phyloP scores from a whole-genome alignment of 306 rosid species.

The Glycine latifolia region DNA sequence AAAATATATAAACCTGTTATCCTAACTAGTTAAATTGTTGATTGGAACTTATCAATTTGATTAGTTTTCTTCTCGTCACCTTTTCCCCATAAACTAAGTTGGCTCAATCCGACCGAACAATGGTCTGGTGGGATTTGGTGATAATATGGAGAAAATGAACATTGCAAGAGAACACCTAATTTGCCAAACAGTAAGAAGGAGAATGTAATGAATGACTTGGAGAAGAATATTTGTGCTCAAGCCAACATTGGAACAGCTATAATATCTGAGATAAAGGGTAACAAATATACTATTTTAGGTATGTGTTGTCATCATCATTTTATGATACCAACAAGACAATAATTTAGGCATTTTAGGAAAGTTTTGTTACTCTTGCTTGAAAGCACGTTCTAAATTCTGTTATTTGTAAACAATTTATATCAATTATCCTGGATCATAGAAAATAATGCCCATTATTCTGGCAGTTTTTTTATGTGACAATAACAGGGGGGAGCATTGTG shows the following conservation, averaged over 20 bases:
- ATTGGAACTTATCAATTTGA: not conserved
- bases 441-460: not conserved
- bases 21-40: conserved; percentile 10
- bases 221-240: conserved; percentile 41
- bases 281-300: conserved; percentile 53
- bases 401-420: conserved; percentile 6
- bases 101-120: conserved; percentile 31
- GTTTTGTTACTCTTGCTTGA: not conserved
- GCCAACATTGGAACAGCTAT: conserved; percentile 43
- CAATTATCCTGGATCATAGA: conserved; percentile 18
- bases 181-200: conserved; percentile 45
- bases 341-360: not conserved
- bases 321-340: not conserved
- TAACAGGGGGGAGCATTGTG: too few species aligned
- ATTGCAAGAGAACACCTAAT: conserved; percentile 37
- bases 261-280: conserved; percentile 47
- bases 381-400: conserved; percentile 3
- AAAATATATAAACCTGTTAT: not conserved
- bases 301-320: conserved; percentile 35
- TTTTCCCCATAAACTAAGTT: conserved; percentile 19
- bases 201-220: conserved; percentile 34
- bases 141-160: conserved; percentile 46
- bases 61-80: conserved; percentile 21
- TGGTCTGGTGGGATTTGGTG: conserved; percentile 55
- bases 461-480: not conserved